These are phyloP conservation scores for Alternaria solani DNA, from an alignment of 2,329 filamentous ascomycete species.

Conservation along the genomic window DNA sequence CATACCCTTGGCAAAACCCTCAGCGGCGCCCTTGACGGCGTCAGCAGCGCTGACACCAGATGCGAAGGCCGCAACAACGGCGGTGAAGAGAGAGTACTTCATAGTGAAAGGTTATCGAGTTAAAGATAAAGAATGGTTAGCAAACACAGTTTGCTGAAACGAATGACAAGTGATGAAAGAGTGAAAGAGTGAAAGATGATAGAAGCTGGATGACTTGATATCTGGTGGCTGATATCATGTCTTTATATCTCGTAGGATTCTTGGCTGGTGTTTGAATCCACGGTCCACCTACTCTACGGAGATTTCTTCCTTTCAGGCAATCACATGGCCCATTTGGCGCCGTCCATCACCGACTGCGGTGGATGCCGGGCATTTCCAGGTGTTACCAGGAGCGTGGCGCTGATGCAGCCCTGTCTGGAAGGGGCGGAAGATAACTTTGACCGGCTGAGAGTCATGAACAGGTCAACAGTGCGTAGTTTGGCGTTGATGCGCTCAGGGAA, in stretches of 20 bases:
- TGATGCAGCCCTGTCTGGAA: background rate
- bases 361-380: background rate
- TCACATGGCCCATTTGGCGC: background rate
- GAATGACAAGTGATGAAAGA: background rate
- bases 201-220: background rate
- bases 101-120: slow-evolving; percentile 18
- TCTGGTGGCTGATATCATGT: slow-evolving; percentile 1
- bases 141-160: slow-evolving; percentile 33
- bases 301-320: slow-evolving; percentile 8
- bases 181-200: slow-evolving; percentile 21
- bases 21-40: slow-evolving; percentile 35
- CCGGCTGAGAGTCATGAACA: background rate
- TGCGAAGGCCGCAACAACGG: slow-evolving; percentile 28
- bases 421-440: background rate
- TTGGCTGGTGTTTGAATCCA: slow-evolving; percentile 15
- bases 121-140: slow-evolving; percentile 27
- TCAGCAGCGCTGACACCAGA: slow-evolving; percentile 32
- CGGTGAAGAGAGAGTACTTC: slow-evolving; percentile 30
- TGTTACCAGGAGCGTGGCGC: background rate
- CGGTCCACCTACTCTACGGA: slow-evolving; percentile 18
- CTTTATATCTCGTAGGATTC: slow-evolving; percentile 23
- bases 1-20: slow-evolving; percentile 38
- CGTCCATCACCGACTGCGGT: slow-evolving; percentile 11
- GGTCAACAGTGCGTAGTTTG: background rate
- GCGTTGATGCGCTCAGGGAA: background rate